Percentiles rank a stretch among this genome's conserved stretches.
phyloP scores from a whole-genome alignment of 257 asterid genomes.

The Petrea volubilis region DNA sequence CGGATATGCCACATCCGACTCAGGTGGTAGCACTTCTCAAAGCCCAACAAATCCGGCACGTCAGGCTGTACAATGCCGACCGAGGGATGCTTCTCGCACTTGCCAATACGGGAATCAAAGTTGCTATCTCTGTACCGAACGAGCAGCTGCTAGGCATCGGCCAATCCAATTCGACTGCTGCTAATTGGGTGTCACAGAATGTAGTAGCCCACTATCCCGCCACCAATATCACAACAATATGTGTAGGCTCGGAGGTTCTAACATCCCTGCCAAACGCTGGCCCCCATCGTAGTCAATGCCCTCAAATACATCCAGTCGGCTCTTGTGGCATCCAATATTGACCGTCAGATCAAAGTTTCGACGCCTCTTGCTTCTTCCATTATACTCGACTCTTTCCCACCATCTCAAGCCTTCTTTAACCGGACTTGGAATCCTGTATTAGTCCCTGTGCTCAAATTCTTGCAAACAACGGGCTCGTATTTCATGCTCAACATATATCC shows the following conservation, averaged over 20 bases:
- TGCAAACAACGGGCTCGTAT: conserved; percentile 65
- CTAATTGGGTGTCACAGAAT: conserved; percentile 83
- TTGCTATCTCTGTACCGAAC: conserved; percentile 66
- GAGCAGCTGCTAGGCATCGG: conserved; percentile 76
- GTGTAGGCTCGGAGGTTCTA: conserved; percentile 82
- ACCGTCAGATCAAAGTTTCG: conserved; percentile 65
- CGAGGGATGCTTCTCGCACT: conserved; percentile 88
- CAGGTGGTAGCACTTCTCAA: conserved; percentile 84
- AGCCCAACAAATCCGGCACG: conserved; percentile 65
- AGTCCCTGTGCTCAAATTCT: conserved; percentile 62
- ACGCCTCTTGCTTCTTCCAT: conserved; percentile 76
- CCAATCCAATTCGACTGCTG: conserved; percentile 82
- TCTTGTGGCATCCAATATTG: conserved; percentile 76
- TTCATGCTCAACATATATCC: conserved; percentile 83
- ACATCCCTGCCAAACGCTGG: conserved; percentile 67
- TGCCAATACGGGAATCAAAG: conserved; percentile 75
- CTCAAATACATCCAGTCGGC: conserved; percentile 75
- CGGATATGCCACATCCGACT: conserved; percentile 89
- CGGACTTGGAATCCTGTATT: conserved; percentile 55
- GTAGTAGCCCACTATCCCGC: conserved; percentile 75
- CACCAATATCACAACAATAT: conserved; percentile 67
- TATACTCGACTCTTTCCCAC: conserved; percentile 78
- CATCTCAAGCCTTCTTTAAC: conserved; percentile 80
- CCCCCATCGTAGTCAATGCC: conserved; percentile 59
- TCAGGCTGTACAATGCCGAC: conserved; percentile 70